A percentile compares a stretch with the other conserved stretches of the same genome.
These are phyloP conservation scores for Garcia nutans DNA, from an alignment of 345 rosid species.

Conservation along the genomic window DNA sequence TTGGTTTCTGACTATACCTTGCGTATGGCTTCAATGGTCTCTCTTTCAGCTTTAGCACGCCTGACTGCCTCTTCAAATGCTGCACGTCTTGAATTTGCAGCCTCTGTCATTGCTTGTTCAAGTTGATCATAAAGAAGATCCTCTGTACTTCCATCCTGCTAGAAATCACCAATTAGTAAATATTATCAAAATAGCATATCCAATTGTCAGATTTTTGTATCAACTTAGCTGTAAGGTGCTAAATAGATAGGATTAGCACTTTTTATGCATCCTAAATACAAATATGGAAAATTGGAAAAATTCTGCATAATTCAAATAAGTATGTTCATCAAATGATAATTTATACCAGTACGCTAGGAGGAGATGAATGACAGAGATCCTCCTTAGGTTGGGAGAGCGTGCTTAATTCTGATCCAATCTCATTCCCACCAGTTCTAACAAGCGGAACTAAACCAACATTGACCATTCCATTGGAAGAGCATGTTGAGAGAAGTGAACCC, in stretches of 20 bases:
- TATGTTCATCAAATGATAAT: slow-evolving; percentile 11
- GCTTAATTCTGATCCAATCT: slow-evolving; percentile 28
- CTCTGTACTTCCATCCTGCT: slow-evolving; percentile 59
- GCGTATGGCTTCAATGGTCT: slow-evolving; percentile 59
- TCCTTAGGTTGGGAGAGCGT: slow-evolving; percentile 20
- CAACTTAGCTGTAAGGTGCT: not conserved
- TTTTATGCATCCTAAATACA: not conserved
- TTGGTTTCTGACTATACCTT: slow-evolving; percentile 41
- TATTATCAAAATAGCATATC: slow-evolving; percentile 8
- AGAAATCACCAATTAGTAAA: slow-evolving; percentile 30
- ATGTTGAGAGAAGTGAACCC: slow-evolving; percentile 35
- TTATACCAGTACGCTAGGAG: slow-evolving; percentile 58
- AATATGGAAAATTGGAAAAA: not conserved
- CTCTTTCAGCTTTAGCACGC: slow-evolving; percentile 69
- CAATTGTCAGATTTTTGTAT: not conserved
- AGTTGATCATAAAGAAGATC: slow-evolving; percentile 51
- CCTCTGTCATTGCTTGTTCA: slow-evolving; percentile 52
- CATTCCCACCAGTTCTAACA: slow-evolving; percentile 29
- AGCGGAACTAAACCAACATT: slow-evolving; percentile 22
- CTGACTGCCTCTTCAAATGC: slow-evolving; percentile 59
- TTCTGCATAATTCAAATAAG: not conserved
- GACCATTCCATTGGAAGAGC: slow-evolving; percentile 32
- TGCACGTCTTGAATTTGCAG: slow-evolving; percentile 55
- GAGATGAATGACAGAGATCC: slow-evolving; percentile 40
- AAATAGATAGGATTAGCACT: slow-evolving; percentile 8